These are phyloP conservation scores for Bipolaris sorokiniana DNA, from an alignment of 2,329 filamentous ascomycete genomes.

Conservation along the genomic window DNA sequence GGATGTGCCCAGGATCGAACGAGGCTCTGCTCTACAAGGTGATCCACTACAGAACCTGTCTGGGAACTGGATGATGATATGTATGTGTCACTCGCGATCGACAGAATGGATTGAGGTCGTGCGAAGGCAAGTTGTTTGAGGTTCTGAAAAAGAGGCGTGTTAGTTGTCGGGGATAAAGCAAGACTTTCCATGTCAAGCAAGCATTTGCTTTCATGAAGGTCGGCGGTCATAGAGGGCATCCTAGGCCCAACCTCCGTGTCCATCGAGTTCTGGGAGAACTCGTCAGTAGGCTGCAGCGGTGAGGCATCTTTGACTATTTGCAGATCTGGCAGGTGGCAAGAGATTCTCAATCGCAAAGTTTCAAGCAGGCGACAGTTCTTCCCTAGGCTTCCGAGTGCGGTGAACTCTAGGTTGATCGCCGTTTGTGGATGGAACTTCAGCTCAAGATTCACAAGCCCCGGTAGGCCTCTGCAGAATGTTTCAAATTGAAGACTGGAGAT, in stretches of 20 bases:
- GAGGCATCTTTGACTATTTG: not conserved
- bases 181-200: not conserved
- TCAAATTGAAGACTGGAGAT: conserved; percentile 38
- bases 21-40: conserved; percentile 34
- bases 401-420: conserved; percentile 27
- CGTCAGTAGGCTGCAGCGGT: not conserved
- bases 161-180: not conserved
- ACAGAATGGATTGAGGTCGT: conserved; percentile 37
- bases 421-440: conserved; percentile 40
- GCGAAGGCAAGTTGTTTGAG: conserved; percentile 38
- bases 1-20: conserved; percentile 38
- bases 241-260: not conserved
- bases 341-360: conserved; percentile 35
- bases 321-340: conserved; percentile 29
- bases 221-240: conserved; percentile 12
- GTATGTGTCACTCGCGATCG: conserved; percentile 23
- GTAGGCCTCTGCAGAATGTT: conserved; percentile 32
- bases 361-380: conserved; percentile 34
- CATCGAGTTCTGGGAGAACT: not conserved
- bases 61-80: conserved; percentile 21
- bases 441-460: conserved; percentile 29
- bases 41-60: conserved; percentile 17
- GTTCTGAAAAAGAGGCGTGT: conserved; percentile 30
- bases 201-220: not conserved
- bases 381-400: conserved; percentile 37